Evolutionary conservation across 345 rosid species (phyloP).

Genomic region (Citrus inodora): DNA sequence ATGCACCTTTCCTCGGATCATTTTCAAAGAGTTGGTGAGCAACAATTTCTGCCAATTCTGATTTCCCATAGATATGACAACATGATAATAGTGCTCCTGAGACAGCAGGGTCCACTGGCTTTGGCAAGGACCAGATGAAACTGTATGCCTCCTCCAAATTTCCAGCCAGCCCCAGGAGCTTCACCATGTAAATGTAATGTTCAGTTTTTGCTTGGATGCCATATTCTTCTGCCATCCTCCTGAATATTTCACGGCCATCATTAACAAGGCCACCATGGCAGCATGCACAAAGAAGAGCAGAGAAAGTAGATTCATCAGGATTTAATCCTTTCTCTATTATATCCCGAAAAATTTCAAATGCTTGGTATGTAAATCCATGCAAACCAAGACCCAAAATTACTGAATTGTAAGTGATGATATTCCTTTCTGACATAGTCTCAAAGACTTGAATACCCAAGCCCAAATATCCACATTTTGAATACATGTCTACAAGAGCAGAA

Average conservation of each 20-base stretch:
- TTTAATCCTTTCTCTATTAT: conserved; percentile 42
- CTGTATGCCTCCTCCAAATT: conserved; percentile 65
- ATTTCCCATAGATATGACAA: conserved; percentile 55
- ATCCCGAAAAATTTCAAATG: conserved; percentile 59
- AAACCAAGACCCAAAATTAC: conserved; percentile 68
- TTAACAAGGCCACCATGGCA: conserved; percentile 70
- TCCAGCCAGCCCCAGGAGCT: conserved; percentile 74
- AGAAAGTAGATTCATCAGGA: conserved; percentile 71
- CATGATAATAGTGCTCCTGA: conserved; percentile 89
- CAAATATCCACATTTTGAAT: conserved; percentile 70
- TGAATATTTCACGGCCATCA: conserved; percentile 54
- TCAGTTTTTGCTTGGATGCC: conserved; percentile 50
- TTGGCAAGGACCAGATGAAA: conserved; percentile 49
- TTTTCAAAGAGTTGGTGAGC: conserved; percentile 46
- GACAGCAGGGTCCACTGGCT: conserved; percentile 67
- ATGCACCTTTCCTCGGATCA: conserved; percentile 56
- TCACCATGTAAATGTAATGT: conserved; percentile 74
- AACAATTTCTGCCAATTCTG: conserved; percentile 60
- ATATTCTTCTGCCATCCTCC: conserved; percentile 67
- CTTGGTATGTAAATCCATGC: conserved; percentile 58
- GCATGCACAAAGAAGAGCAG: conserved; percentile 76
- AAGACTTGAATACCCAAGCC: conserved; percentile 48
- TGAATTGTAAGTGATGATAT: conserved; percentile 61
- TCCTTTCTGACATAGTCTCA: conserved; percentile 36
- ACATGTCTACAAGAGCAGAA: conserved; percentile 78